These are phyloP conservation scores for Tubosaeta brunneosetosa DNA, from an alignment of 768 basidiomycete genomes.

Conservation along the genomic window DNA sequence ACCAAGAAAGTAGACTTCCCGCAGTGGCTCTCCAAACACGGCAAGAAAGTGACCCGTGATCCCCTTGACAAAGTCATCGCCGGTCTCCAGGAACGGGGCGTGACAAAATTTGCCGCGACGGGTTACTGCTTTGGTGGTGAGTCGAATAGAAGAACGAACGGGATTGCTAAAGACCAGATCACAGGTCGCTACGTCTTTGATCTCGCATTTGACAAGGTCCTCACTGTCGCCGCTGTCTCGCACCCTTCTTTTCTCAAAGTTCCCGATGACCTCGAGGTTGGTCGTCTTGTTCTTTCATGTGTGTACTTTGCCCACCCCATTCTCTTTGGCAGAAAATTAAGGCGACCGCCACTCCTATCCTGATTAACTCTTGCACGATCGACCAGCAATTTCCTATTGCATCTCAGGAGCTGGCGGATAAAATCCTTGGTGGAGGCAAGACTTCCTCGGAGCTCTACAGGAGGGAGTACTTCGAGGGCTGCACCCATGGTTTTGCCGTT, in stretches of 20 bases:
- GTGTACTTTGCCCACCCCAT: neutral
- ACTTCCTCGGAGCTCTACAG: slow-evolving; percentile 36
- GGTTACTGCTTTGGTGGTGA: slow-evolving; percentile 71
- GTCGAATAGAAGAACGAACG: slow-evolving; percentile 1
- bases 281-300: neutral
- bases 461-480: slow-evolving; percentile 31
- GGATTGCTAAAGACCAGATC: slow-evolving; percentile 4
- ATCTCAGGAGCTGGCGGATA: slow-evolving; percentile 42
- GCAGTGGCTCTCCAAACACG: slow-evolving; percentile 41
- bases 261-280: slow-evolving; percentile 52
- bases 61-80: slow-evolving; percentile 51
- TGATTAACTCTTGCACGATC: slow-evolving; percentile 61
- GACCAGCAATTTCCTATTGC: slow-evolving; percentile 50
- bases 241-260: slow-evolving; percentile 45
- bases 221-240: slow-evolving; percentile 36
- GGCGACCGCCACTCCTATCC: slow-evolving; percentile 47
- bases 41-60: slow-evolving; percentile 38
- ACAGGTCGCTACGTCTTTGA: slow-evolving; percentile 41
- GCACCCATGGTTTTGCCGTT: slow-evolving; percentile 53
- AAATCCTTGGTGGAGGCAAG: slow-evolving; percentile 41
- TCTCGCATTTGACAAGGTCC: slow-evolving; percentile 39
- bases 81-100: slow-evolving; percentile 54
- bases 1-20: slow-evolving; percentile 20
- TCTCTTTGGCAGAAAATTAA: slow-evolving; percentile 42
- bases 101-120: slow-evolving; percentile 53